Percentiles rank a stretch among this genome's conserved stretches.
Conservation (phyloP, 1,139 yeast genomes). For the Sugiyamaella novakii region DNA sequence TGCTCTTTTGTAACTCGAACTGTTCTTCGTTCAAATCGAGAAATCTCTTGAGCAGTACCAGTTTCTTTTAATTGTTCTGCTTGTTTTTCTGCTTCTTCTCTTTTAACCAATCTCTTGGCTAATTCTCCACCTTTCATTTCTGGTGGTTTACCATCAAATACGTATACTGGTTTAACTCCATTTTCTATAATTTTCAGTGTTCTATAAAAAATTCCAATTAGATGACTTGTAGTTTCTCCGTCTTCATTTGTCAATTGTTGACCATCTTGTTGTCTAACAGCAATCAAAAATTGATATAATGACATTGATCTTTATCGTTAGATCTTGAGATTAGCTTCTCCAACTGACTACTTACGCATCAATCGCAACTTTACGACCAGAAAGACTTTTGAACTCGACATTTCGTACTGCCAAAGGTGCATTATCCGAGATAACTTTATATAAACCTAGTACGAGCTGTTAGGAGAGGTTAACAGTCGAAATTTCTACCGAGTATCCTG, state of each 20-base stretch:
- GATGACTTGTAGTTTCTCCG: conserved; percentile 91
- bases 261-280: conserved; percentile 97
- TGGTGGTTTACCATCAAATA: conserved; percentile 96
- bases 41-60: conserved; percentile 75
- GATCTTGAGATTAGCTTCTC: not conserved
- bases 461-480: not conserved
- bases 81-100: conserved; percentile 81
- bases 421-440: conserved; percentile 80
- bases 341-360: conserved; percentile 40
- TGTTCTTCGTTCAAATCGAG: conserved; percentile 79
- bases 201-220: conserved; percentile 94
- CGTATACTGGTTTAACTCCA: conserved; percentile 94
- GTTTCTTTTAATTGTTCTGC: conserved; percentile 75
- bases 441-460: conserved; percentile 52
- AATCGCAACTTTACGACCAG: conserved; percentile 94
- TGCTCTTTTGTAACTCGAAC: conserved; percentile 88
- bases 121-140: conserved; percentile 90
- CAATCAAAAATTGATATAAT: conserved; percentile 88
- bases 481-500: conserved; percentile 24
- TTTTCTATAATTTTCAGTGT: conserved; percentile 86
- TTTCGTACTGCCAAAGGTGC: conserved; percentile 81
- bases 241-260: conserved; percentile 82
- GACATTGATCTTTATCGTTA: conserved; percentile 67
- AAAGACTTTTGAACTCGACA: conserved; percentile 78
- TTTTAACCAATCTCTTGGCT: conserved; percentile 75